Conservation (phyloP, 495 filamentous ascomycete genomes). For the Annulohypoxylon moriforme region DNA sequence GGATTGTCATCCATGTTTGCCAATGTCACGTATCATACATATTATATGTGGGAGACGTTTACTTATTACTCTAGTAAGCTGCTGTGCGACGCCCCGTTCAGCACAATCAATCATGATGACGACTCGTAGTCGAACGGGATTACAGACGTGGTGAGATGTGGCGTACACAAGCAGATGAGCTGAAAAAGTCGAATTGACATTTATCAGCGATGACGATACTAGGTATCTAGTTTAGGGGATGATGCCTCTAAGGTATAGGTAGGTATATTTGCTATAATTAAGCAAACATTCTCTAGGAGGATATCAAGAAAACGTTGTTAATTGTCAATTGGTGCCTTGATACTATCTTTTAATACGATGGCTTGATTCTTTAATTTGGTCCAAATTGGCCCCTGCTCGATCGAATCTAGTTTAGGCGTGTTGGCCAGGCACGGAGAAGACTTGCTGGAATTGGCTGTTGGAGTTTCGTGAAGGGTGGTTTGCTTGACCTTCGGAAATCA, state of each 20-base stretch:
- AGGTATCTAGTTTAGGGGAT: background rate
- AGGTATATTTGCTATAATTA: background rate
- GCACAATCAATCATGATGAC: conserved; percentile 37
- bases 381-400: background rate
- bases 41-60: conserved; percentile 1
- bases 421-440: conserved; percentile 29
- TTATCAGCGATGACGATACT: background rate
- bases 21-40: conserved; percentile 41
- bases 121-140: conserved; percentile 21
- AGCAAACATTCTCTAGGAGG: conserved; percentile 18
- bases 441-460: conserved; percentile 22
- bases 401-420: background rate
- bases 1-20: conserved; percentile 40
- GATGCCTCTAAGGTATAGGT: conserved; percentile 11
- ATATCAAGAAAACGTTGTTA: background rate
- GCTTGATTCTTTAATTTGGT: background rate
- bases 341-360: background rate
- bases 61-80: conserved; percentile 37
- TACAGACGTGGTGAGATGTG: conserved; percentile 21
- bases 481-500: conserved; percentile 12
- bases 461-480: conserved; percentile 16
- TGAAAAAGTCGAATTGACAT: conserved; percentile 1
- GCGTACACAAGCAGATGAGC: conserved; percentile 16
- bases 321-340: background rate
- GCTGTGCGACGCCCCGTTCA: conserved; percentile 35